Conservation (phyloP, 177 flowering plant genomes). For the Vitis hybrid region DNA sequence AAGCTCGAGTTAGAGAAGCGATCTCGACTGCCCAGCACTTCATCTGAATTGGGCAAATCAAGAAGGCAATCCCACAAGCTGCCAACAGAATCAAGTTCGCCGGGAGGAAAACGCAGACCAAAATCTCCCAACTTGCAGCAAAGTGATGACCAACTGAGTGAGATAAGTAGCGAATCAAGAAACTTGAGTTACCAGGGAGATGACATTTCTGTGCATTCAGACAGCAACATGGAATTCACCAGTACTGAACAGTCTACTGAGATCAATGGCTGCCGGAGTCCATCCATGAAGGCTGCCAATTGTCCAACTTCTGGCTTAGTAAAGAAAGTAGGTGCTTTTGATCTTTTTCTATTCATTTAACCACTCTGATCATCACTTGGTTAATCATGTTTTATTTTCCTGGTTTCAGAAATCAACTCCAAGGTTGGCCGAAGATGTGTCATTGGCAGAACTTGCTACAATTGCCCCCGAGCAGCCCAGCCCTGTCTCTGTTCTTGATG, state of each 20-base stretch:
- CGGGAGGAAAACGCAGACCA: conserved; percentile 52
- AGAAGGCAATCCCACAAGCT: conserved; percentile 49
- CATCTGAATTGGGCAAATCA: conserved; percentile 57
- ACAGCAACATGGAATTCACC: conserved; percentile 39
- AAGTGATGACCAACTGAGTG: conserved; percentile 58
- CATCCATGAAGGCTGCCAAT: conserved; percentile 28
- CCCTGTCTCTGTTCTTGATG: conserved; percentile 69
- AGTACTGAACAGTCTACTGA: conserved; percentile 19
- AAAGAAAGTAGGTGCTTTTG: conserved; percentile 30
- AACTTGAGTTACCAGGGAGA: conserved; percentile 53
- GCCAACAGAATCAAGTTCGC: conserved; percentile 54
- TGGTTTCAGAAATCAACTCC: conserved; percentile 32
- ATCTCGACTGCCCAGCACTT: conserved; percentile 62
- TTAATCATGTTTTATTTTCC: conserved; percentile 5
- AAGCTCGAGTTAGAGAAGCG: conserved; percentile 66
- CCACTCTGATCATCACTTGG: background rate
- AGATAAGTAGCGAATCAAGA: conserved; percentile 53
- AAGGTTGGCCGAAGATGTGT: conserved; percentile 30
- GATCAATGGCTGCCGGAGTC: conserved; percentile 25
- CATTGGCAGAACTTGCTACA: conserved; percentile 34
- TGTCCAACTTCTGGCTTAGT: conserved; percentile 16
- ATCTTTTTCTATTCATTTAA: background rate
- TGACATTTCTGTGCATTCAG: conserved; percentile 46
- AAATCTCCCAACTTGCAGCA: conserved; percentile 37
- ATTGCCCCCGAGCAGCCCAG: conserved; percentile 55